phyloP scores from a whole-genome alignment of 2,329 filamentous ascomycete species.

The Penicillium psychrosexuale region DNA sequence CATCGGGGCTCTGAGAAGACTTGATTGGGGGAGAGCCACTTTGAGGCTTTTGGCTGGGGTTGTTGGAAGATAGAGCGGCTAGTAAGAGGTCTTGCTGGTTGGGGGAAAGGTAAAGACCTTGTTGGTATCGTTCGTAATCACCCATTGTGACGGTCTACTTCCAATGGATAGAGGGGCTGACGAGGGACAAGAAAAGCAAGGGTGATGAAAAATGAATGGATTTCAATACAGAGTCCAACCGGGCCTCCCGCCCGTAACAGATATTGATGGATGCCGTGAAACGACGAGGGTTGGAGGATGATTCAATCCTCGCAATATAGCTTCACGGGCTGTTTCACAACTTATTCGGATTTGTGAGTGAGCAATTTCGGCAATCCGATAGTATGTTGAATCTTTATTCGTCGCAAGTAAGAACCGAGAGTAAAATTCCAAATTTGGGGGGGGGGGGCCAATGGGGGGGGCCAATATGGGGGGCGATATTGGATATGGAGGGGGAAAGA shows the following conservation, averaged over 20 bases:
- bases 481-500: constrained; percentile 6
- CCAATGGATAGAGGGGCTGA: neutral
- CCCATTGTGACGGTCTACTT: constrained; percentile 29
- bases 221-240: constrained; percentile 13
- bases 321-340: neutral
- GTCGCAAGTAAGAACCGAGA: neutral
- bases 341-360: neutral
- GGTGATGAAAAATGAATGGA: neutral
- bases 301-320: neutral
- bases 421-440: neutral
- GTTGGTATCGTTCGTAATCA: constrained; percentile 43
- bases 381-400: neutral
- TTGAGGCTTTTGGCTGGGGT: constrained; percentile 35
- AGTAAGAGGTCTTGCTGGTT: constrained; percentile 74
- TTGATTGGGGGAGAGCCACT: constrained; percentile 24
- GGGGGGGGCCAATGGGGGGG: too few relatives aligned
- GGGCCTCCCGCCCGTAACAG: constrained; percentile 37
- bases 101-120: constrained; percentile 67
- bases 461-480: constrained; percentile 3
- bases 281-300: constrained; percentile 3
- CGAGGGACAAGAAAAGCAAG: neutral
- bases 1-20: constrained; percentile 36
- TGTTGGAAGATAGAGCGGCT: constrained; percentile 72
- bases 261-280: constrained; percentile 16
- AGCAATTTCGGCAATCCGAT: neutral